A percentile compares a stretch with the other conserved stretches of the same genome.
Evolutionary conservation across 225 moss, liverwort and hornwort species (phyloP).

Genomic region (Rhytidiadelphus loreus): DNA sequence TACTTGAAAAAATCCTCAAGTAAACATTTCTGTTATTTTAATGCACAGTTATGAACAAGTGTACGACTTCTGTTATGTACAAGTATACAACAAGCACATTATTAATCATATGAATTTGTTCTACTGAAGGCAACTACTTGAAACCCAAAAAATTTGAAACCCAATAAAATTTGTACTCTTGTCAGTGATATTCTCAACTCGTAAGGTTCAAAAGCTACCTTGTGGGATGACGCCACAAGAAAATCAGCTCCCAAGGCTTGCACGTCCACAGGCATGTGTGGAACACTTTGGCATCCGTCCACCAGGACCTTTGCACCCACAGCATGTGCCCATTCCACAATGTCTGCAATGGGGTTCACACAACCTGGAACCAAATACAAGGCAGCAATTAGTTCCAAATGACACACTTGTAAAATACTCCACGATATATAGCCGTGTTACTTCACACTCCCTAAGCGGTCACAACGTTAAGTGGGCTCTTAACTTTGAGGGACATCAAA

Average conservation of each 20-base stretch:
- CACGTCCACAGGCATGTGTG: constrained; percentile 82
- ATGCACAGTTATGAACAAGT: neutral
- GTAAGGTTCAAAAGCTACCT: constrained; percentile 19
- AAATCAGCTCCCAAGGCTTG: constrained; percentile 77
- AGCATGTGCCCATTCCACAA: constrained; percentile 65
- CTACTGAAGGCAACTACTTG: neutral
- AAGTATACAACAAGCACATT: neutral
- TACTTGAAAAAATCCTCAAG: neutral
- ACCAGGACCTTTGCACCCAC: constrained; percentile 74
- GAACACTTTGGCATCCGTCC: constrained; percentile 91
- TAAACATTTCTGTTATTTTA: neutral
- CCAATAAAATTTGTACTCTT: neutral
- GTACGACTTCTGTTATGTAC: neutral
- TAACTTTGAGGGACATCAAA: too few relatives aligned
- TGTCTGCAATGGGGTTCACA: constrained; percentile 62
- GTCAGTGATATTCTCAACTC: neutral
- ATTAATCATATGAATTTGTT: neutral
- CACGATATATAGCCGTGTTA: neutral
- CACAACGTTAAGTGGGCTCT: neutral
- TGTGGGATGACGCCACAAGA: constrained; percentile 85
- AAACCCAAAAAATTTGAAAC: too few relatives aligned
- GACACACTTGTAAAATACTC: too few relatives aligned
- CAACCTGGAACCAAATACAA: constrained; percentile 29
- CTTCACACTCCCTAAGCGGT: neutral
- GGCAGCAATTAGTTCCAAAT: neutral